Conservation (phyloP, 768 basidiomycete species). For the Tephrocybe sp. region DNA sequence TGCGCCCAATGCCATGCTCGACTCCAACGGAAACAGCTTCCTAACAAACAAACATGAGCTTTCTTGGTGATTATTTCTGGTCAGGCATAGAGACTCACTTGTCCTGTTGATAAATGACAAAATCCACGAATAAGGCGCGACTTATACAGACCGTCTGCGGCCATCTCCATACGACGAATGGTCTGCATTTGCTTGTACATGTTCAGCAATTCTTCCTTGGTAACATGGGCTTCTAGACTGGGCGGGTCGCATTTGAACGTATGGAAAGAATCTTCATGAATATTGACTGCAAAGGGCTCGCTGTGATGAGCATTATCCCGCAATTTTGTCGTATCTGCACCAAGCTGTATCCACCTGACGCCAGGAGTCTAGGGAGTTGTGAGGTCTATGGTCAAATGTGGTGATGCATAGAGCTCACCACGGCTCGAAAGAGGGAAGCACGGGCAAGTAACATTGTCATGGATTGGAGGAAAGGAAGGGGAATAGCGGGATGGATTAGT, state of each 20-base stretch:
- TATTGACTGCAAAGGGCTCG: slow-evolving; percentile 75
- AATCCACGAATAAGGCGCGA: slow-evolving; percentile 96
- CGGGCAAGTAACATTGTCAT: not conserved
- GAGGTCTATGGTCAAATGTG: not conserved
- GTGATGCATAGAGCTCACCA: not conserved
- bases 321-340: slow-evolving; percentile 74
- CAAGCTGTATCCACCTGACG: slow-evolving; percentile 65
- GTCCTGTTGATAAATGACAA: slow-evolving; percentile 97
- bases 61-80: not conserved
- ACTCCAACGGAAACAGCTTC: slow-evolving; percentile 98
- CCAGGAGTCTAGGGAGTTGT: slow-evolving; percentile 23
- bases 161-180: slow-evolving; percentile 97
- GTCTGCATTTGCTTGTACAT: slow-evolving; percentile 92
- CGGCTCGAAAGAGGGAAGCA: not conserved
- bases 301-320: slow-evolving; percentile 40
- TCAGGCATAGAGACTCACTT: slow-evolving; percentile 56
- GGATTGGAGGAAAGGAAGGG: not conserved
- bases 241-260: slow-evolving; percentile 77
- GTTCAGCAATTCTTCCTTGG: slow-evolving; percentile 77
- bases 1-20: slow-evolving; percentile 75
- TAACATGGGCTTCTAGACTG: slow-evolving; percentile 74
- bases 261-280: slow-evolving; percentile 89
- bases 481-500: not conserved
- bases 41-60: slow-evolving; percentile 33
- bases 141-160: slow-evolving; percentile 94